These are phyloP conservation scores for Ottelia alismoides DNA, from an alignment of 106 monocot genomes.

Conservation along the genomic window DNA sequence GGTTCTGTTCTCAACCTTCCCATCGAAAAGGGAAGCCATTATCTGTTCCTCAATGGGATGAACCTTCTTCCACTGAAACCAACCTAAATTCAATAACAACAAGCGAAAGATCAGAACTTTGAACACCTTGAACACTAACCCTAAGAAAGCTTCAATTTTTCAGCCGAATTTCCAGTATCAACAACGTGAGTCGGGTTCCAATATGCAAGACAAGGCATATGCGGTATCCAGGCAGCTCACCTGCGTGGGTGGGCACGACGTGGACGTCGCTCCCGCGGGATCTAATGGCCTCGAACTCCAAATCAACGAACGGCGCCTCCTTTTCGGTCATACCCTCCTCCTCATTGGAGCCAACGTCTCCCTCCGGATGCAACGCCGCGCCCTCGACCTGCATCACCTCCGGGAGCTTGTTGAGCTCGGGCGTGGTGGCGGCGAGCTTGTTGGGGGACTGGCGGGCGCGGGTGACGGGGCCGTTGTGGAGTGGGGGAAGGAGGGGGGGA, in stretches of 20 bases:
- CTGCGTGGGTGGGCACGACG: conserved; percentile 75
- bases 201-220: no score
- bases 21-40: conserved; percentile 73
- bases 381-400: not conserved
- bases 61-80: conserved; percentile 86
- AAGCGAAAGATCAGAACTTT: no score
- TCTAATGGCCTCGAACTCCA: conserved; percentile 62
- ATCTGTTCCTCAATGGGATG: conserved; percentile 70
- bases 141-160: no score
- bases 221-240: no score
- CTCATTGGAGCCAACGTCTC: conserved; percentile 4
- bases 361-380: not conserved
- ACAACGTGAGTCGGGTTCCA: no score
- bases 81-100: no score
- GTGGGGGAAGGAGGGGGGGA: conserved; percentile 24
- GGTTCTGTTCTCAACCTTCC: conserved; percentile 65
- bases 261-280: conserved; percentile 51
- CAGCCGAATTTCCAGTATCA: no score
- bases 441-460: conserved; percentile 70
- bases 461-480: conserved; percentile 64
- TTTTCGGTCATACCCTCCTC: no score
- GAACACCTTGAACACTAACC: no score
- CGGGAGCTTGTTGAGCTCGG: not conserved
- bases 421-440: conserved; percentile 29
- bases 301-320: conserved; percentile 49